These are phyloP conservation scores for Erodium chrysanthum DNA, from an alignment of 441 rosid genomes.

Conservation along the genomic window DNA sequence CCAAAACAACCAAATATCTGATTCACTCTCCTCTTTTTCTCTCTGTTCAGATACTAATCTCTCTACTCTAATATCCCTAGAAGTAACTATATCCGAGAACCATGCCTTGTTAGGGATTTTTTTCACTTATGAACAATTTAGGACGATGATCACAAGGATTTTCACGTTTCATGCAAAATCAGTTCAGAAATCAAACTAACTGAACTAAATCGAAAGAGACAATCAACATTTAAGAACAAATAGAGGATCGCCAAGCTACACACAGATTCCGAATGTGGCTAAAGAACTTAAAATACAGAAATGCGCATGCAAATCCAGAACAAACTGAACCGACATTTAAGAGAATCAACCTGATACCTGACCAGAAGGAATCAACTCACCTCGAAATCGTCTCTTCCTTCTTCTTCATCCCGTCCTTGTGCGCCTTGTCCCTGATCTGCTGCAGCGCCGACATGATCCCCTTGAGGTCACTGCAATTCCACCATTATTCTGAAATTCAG, in stretches of 20 bases:
- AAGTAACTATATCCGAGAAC: not conserved
- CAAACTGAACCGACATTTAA: not conserved
- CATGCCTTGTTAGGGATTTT: not conserved
- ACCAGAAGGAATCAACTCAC: constrained; percentile 21
- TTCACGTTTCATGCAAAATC: not conserved
- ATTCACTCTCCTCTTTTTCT: not conserved
- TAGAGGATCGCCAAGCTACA: not conserved
- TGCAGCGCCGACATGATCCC: constrained; percentile 78
- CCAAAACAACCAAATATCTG: not conserved
- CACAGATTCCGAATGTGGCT: not conserved
- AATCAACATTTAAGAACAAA: not conserved
- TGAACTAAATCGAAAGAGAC: not conserved
- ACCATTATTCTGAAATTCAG: not conserved
- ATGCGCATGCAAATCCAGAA: not conserved
- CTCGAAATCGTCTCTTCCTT: constrained; percentile 82
- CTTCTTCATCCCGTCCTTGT: constrained; percentile 67
- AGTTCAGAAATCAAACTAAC: not conserved
- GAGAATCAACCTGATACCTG: not conserved
- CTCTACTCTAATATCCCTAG: not conserved
- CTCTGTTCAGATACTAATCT: not conserved
- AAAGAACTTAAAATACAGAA: not conserved
- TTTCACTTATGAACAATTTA: not conserved
- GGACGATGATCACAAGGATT: not conserved
- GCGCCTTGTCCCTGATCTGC: constrained; percentile 60
- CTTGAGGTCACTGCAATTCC: constrained; percentile 53